Base-by-base conservation (phyloP, 495 filamentous ascomycete genomes). In the Peziza echinospora region DNA sequence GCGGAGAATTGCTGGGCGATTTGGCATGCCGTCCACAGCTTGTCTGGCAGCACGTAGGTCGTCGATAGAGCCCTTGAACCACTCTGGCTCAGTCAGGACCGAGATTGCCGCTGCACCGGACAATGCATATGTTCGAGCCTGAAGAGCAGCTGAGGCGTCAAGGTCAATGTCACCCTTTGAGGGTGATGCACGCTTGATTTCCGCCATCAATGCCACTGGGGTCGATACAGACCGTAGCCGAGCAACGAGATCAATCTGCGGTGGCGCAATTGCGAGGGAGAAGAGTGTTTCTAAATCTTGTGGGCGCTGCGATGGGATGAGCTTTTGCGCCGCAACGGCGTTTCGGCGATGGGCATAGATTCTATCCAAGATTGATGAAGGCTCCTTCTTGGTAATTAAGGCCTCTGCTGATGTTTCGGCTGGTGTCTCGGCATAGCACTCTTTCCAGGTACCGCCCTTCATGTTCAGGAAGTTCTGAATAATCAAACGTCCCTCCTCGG, bases 21-120 rank as follows among this genome's bases (percentile, higher is more conserved):
- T 89, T 0, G 81, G 76, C 73, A 96, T 82, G 9, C 80, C 82
- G 51, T 84, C 77, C 13, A 99, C 66, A 39, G 80, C 83, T 60
- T 85, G 82, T 10, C 89, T 76, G 23, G 93, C 89, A 46, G 78
- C 73, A 41, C 84, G 77, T 26, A 99, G 66, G 59, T 99, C 89
- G 45, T 99, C 89, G 45, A 96, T 83, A 52, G 79, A 86, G 24
- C 89, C 89, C 63, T 94, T 96, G 66, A 99, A 99, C 85, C 85
- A 99, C 54, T 94, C 79, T 0, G 89, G 89, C 63, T 99, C 89
- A 0, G 89, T 99, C 45, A 99, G 73, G 10, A 99, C 91, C 9
- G 86, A 94, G 53, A 97, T 96, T 24, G 91, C 80, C 53, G 87
- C 93, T 22, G 89, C 91, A 19, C 89, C 91, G 11, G 91, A 85